phyloP scores from a whole-genome alignment of 202 grass and related monocot genomes.

The Carex arenaria region DNA sequence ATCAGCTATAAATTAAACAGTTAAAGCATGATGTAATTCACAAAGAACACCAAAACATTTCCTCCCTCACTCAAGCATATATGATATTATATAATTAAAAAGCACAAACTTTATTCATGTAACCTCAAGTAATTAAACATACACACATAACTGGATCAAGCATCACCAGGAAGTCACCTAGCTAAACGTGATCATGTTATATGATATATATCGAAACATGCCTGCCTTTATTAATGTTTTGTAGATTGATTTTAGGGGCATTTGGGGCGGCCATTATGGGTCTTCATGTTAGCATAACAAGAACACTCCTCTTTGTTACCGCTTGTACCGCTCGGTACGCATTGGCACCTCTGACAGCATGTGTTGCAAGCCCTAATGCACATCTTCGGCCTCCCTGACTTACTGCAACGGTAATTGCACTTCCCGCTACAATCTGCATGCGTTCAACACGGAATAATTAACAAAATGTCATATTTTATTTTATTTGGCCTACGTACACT shows the following conservation, averaged over 20 bases:
- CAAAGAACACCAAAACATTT: background rate
- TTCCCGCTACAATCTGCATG: constrained; percentile 45
- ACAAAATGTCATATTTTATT: background rate
- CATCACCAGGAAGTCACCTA: background rate
- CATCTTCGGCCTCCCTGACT: constrained; percentile 53
- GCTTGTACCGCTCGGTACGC: constrained; percentile 65
- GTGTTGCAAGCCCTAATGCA: constrained; percentile 64
- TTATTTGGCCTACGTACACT: background rate
- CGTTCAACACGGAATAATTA: background rate
- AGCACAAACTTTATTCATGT: background rate
- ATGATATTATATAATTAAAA: background rate
- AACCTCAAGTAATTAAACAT: background rate
- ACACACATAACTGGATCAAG: background rate
- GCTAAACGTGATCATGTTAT: background rate
- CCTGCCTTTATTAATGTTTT: background rate
- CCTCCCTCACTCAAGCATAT: background rate
- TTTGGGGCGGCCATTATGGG: constrained; percentile 55
- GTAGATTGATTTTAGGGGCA: constrained; percentile 41
- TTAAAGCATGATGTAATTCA: background rate
- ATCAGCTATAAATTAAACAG: background rate
- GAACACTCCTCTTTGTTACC: constrained; percentile 67
- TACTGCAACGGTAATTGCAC: constrained; percentile 62
- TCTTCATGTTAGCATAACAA: constrained; percentile 76
- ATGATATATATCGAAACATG: background rate
- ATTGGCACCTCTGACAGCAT: constrained; percentile 69